A percentile compares a stretch with the other conserved stretches of the same genome.
phyloP scores from a whole-genome alignment of 139 green algal species.

The Diplosphaera chodatii region DNA sequence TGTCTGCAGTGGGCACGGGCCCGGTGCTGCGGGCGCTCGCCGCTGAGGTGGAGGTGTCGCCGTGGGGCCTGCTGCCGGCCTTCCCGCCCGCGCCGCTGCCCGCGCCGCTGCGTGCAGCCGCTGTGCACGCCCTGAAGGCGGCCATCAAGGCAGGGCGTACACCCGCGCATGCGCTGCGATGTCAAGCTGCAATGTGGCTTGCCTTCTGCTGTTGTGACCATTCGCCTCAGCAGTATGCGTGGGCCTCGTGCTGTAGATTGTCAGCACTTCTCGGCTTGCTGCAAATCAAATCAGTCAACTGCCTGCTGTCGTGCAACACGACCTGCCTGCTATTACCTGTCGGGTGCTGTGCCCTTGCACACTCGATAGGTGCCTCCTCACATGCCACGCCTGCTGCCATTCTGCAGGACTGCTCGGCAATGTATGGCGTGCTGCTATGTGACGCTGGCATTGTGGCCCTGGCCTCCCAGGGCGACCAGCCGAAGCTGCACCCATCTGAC shows the following conservation, averaged over 20 bases:
- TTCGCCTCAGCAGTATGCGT: too few relatives aligned
- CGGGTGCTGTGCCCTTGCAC: too few relatives aligned
- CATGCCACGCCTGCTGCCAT: too few relatives aligned
- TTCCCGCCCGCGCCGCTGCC: slow-evolving; percentile 33
- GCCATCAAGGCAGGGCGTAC: slow-evolving; percentile 51
- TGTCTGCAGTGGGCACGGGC: slow-evolving; percentile 26
- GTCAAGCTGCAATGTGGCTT: too few relatives aligned
- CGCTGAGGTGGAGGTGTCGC: slow-evolving; percentile 24
- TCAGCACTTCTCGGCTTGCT: too few relatives aligned
- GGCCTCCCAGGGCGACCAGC: slow-evolving; percentile 14
- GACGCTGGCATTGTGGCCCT: slow-evolving; percentile 29
- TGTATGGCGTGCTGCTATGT: slow-evolving; percentile 53
- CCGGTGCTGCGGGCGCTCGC: slow-evolving; percentile 31
- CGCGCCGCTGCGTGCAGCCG: slow-evolving; percentile 18
- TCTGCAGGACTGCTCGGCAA: slow-evolving; percentile 26
- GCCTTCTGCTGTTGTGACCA: too few relatives aligned
- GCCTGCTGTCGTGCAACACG: too few relatives aligned
- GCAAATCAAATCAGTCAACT: too few relatives aligned
- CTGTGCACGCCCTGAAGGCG: slow-evolving; percentile 27
- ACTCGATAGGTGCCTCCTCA: too few relatives aligned
- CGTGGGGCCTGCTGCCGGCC: slow-evolving; percentile 42
- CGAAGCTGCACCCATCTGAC: slow-evolving; percentile 53
- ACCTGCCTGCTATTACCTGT: too few relatives aligned
- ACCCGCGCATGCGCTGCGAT: too few relatives aligned
- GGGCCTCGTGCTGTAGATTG: too few relatives aligned